phyloP scores from a whole-genome alignment of 805 yeast species.

The Candida nitratophila region DNA sequence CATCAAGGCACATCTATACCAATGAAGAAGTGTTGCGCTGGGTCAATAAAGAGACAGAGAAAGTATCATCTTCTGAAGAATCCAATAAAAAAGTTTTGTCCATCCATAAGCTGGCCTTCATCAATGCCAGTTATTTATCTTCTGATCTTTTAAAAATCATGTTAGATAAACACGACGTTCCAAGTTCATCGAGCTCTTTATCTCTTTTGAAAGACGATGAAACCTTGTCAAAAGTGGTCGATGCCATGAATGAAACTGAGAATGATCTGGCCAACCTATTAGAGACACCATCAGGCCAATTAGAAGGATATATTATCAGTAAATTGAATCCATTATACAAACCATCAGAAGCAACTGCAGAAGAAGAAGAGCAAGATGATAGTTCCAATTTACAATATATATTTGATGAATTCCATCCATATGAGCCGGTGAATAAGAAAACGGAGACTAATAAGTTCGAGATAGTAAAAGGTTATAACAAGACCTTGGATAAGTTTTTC shows the following conservation, averaged over 20 bases:
- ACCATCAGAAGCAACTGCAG: slow-evolving; percentile 21
- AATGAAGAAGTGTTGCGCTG: slow-evolving; percentile 29
- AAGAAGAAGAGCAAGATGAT: slow-evolving; percentile 1
- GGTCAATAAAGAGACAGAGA: slow-evolving; percentile 30
- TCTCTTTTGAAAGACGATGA: slow-evolving; percentile 22
- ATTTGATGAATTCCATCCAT: slow-evolving; percentile 51
- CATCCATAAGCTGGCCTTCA: slow-evolving; percentile 62
- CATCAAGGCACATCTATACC: slow-evolving; percentile 16
- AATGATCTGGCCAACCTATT: slow-evolving; percentile 32
- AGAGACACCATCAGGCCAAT: slow-evolving; percentile 24
- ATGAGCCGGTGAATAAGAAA: slow-evolving; percentile 31
- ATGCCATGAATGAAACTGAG: slow-evolving; percentile 43
- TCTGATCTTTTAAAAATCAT: slow-evolving; percentile 67
- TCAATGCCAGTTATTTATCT: slow-evolving; percentile 67
- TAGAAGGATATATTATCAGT: slow-evolving; percentile 56
- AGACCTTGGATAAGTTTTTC: slow-evolving; percentile 75
- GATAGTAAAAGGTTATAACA: slow-evolving; percentile 60
- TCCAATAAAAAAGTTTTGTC: slow-evolving; percentile 44
- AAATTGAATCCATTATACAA: slow-evolving; percentile 48
- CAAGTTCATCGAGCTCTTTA: slow-evolving; percentile 28
- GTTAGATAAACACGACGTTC: slow-evolving; percentile 38
- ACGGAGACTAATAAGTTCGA: slow-evolving; percentile 29
- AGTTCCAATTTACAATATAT: slow-evolving; percentile 28
- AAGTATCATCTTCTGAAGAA: slow-evolving; percentile 9
- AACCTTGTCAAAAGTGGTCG: slow-evolving; percentile 25